Evolutionary conservation across 2,329 filamentous ascomycete genomes (phyloP), one percentile per base, ranked within the genome.

Genomic region (Colletotrichum sp.): DNA sequence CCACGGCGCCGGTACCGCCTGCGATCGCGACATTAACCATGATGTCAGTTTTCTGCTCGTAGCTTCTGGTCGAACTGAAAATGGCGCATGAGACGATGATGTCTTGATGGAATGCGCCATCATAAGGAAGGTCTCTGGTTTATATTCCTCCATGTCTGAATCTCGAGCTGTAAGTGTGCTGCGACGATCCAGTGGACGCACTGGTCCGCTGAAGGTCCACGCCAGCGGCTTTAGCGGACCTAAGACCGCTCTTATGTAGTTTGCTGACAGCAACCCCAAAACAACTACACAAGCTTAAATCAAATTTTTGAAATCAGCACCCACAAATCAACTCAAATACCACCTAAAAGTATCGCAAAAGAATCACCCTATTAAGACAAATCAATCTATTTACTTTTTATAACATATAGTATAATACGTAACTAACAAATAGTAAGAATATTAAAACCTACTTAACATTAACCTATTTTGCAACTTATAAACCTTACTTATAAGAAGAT

Each of bases 1-100:
- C 88, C 3, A 89, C 80, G 24, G 80, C 81, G 28, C 87, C 87
- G 2, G 85, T 86, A 9, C 88, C 88, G 63, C 88, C 88, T 13
- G 86, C 86, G 24, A 89, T 83, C 55, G 86, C 88, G 39, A 89
- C 81, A 18, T 70, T 71, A 16, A 66, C 68, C 68, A 71, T 55
- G 16, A 24, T 55, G 34, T 16, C 3, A 7, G 6, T 7, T 34
- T 62, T 16, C 28, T 12, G n/a, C 10, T 30, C n/a, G 9, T 2
- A 49, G n/a, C n/a, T 18, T 62, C 13, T 34, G 18, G 3, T 12
- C 28, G 3, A 34, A 21, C 10, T n/a, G 3, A 0, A 13, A 34
- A 13, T 12, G 1, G 6, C 28, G 10, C 3, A 5, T 16, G 10
- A 7, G 10, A 62, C 2, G 59, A n/a, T 4, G 59, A 0, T 34